Base-by-base conservation (phyloP, 345 rosid species). In the Heritiera littoralis region DNA sequence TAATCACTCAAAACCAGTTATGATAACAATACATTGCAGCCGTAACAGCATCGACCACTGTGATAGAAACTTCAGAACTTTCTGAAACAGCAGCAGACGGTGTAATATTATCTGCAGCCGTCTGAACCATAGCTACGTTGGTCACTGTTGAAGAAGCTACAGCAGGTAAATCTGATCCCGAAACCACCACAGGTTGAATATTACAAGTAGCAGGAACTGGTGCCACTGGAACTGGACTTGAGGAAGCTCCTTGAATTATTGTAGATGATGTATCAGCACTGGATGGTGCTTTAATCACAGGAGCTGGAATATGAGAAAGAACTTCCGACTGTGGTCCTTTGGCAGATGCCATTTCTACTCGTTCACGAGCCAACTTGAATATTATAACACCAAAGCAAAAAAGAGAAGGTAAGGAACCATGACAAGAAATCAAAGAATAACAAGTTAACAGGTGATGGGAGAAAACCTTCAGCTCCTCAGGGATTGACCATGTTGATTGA, bases 401-500 rank as follows among this genome's bases (percentile, higher is more conserved):
- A 43, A 63, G 20, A 67, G 74, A 82, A 70, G 69, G 40, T 56
- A 69, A 67, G 54, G 52, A 63, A 74, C 49, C 72, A 63, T 9
- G 55, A 59, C 43, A 67, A 45, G 75, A 48, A 72, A 75, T 69
- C 54, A 45, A 49, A 82, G 32, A 41, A 68, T 14, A 43, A 48
- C 18, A 4, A 51, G 17, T 64, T 48, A 81, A 74, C 51, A 79
- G 18, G 54, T 60, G 40, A 14, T 32, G 54, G 55, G 10, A 58
- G 81, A 63, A 83, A 80, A 96, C 99, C 99, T 94, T 92, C 85
- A 96, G 66, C 79, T 96, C 98, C 74, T 86, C 92, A 68, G 99
- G 99, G 81, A 94, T 88, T 80, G 84, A 86, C 99, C 99, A 96
- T 69, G 90, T 92, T 79, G 99, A 96, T 80, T 85, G 93, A 85